Base-by-base conservation (phyloP, 805 yeast genomes). In the Suhomyces sp. region DNA sequence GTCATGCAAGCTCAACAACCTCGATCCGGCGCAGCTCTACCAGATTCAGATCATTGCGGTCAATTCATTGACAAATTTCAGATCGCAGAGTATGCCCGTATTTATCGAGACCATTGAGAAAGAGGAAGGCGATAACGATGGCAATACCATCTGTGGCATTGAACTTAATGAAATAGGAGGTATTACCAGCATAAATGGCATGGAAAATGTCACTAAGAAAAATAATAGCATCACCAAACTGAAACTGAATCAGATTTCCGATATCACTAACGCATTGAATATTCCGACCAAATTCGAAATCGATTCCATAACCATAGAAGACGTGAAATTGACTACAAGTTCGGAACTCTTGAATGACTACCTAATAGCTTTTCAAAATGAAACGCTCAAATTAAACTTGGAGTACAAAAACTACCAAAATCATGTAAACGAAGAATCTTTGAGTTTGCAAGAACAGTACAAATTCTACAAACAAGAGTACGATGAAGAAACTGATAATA, bases 31-130 rank as follows among this genome's bases (percentile, higher is more conserved):
- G 20, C 49, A 50, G 14, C 18, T 62, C 13, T 68, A 67, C 44
- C 60, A 57, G 38, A 50, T 68, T 24, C 64, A 63, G 32, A 51
- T 68, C 17, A 48, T 62, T 13, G 71, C 70, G 5, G 53, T 63
- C 23, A 65, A 67, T 36, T 49, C 57, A 18, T 28, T 54, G 15
- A 64, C 59, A 36, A 60, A 61, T 36, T 68, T 60, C 43, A 40
- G 60, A 16, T 55, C 68, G 8, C 61, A 60, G 40, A 54, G 63
- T 6, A 39, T 50, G 8, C 54, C 68, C 1, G 58, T 66, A 5
- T 63, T 40, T 34, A 51, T 66, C 23, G 58, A 58, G 28, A 60
- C 70, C 3, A 30, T 43, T 10, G 38, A 19, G 5, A 8, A 19
- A 19, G 31, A 42, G 2, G 31, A 35, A 19, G 19, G 25, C 11